Evolutionary conservation across 2,329 filamentous ascomycete species (phyloP).

Genomic region (Chaetomiaceae sp.): DNA sequence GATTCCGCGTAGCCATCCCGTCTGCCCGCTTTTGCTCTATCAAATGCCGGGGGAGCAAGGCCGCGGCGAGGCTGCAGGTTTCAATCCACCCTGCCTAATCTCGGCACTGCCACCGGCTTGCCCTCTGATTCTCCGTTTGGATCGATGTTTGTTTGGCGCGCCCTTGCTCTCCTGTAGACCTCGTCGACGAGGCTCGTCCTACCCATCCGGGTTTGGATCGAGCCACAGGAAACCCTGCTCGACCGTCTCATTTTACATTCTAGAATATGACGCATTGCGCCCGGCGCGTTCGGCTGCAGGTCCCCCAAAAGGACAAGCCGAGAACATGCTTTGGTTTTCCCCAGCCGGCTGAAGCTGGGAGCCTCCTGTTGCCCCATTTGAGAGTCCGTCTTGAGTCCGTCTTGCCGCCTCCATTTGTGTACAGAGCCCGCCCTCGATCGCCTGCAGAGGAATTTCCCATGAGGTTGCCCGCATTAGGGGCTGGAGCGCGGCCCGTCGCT

Average conservation of each 20-base stretch:
- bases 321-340: neutral
- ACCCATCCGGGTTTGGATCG: neutral
- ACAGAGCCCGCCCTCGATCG: neutral
- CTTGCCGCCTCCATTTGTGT: neutral
- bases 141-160: too few species aligned
- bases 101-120: too few species aligned
- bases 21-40: neutral
- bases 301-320: constrained; percentile 7
- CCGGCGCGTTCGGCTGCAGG: neutral
- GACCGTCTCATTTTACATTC: neutral
- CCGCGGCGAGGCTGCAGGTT: neutral
- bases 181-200: constrained; percentile 4
- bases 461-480: too few species aligned
- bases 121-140: too few species aligned
- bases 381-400: neutral
- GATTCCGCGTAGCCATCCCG: neutral
- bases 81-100: neutral
- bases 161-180: too few species aligned
- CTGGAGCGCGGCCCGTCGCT: neutral
- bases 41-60: neutral
- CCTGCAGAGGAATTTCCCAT: too few species aligned
- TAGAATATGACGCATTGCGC: neutral
- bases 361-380: neutral
- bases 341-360: neutral
- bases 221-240: neutral